A percentile compares a stretch with the other conserved stretches of the same genome.
Evolutionary conservation across 106 monocot genomes (phyloP).

Genomic region (Ottelia alismoides): DNA sequence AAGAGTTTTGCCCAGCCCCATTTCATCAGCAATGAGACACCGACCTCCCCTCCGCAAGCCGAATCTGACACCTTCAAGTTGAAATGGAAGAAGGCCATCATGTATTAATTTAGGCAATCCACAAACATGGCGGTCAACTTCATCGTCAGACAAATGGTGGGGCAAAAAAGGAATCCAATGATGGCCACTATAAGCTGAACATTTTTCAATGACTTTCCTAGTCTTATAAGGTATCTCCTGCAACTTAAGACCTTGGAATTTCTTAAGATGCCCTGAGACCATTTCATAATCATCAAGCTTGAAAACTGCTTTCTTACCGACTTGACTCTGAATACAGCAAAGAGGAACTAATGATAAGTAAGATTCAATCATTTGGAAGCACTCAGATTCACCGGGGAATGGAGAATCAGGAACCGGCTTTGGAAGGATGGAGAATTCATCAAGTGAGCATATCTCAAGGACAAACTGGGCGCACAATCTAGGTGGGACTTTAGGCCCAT

Average conservation of each 20-base stretch:
- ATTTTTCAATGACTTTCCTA: constrained; percentile 43
- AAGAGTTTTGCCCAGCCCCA: constrained; percentile 95
- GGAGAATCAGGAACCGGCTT: constrained; percentile 28
- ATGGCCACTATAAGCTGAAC: constrained; percentile 24
- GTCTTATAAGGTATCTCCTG: constrained; percentile 74
- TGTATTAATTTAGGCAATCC: constrained; percentile 36
- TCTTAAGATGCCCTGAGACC: constrained; percentile 47
- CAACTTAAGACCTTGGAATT: constrained; percentile 28
- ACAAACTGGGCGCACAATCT: constrained; percentile 18
- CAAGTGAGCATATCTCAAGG: constrained; percentile 68
- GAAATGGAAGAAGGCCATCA: constrained; percentile 74
- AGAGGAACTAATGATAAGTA: constrained; percentile 35
- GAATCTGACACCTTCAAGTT: constrained; percentile 82
- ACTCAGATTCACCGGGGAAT: constrained; percentile 58
- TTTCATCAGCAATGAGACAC: constrained; percentile 98
- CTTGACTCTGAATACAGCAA: constrained; percentile 32
- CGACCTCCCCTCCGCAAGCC: constrained; percentile 72
- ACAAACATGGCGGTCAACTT: constrained; percentile 49
- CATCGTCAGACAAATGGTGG: constrained; percentile 38
- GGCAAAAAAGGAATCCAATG: constrained; percentile 46
- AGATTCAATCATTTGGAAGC: constrained; percentile 33
- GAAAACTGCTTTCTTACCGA: constrained; percentile 27
- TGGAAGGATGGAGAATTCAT: constrained; percentile 70
- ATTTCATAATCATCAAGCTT: constrained; percentile 50
- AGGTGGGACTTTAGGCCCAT: background rate